These are phyloP conservation scores for rapeseed (Brassica napus) DNA, from an alignment of 345 rosid species.

Conservation along the genomic window Da-Ae NC_063444.1:26046001-26046500, in stretches of 20 bases:
- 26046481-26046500: too few relatives aligned
- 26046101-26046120: neutral
- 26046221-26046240: neutral
- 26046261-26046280: too few relatives aligned
- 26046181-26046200: neutral
- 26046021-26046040: neutral
- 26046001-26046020: too few relatives aligned
- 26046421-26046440: too few relatives aligned
- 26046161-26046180: neutral
- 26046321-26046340: too few relatives aligned
- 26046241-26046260: neutral
- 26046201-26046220: neutral
- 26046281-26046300: too few relatives aligned
- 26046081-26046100: neutral
- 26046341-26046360: too few relatives aligned
- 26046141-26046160: neutral
- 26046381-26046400: too few relatives aligned
- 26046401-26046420: too few relatives aligned
- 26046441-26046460: too few relatives aligned
- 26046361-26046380: too few relatives aligned
- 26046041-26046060: neutral
- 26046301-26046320: neutral
- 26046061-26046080: neutral
- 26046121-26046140: neutral
- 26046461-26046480: too few relatives aligned